Base-by-base conservation (phyloP, 345 rosid species). In the Populus davidiana region DNA sequence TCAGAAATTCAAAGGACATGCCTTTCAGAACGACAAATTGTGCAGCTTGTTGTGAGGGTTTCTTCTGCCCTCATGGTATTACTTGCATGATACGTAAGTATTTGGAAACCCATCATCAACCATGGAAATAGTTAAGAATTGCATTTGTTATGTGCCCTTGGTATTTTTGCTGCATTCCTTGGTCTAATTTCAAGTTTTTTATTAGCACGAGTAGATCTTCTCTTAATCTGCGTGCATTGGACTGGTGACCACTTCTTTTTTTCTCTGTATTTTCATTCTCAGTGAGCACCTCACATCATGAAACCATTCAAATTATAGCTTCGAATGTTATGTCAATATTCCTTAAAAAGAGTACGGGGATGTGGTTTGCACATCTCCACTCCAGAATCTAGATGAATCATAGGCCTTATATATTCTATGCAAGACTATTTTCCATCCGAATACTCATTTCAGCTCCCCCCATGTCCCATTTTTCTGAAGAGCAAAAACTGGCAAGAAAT, bases 11-110 rank as follows among this genome's bases (percentile, higher is more conserved):
- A 10, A 88, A 86, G 72, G 87, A 67, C 50, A 84, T 91, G 18
- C 98, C 97, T 67, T 59, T 41, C 21, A 87, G 98, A 81, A 84
- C 87, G 69, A 72, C 71, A 23, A 64, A 74, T 65, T 96, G 98
- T 23, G 74, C 75, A 2, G 77, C 93, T 63, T 96, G 99, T 47
- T 96, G 98, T 25, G 94, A 89, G 73, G 99, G 99, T 50, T 96
- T 96, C 91, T 96, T 96, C 85, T 96, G 98, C 80, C 99, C 99
- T 77, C 93, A 89, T 29, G 99, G 99, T 31, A 77, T 96, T 62
- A 92, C 99, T 62, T 96, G 99, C 87, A 96, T 96, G 98, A 96
- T 96, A 61, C 97, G 99, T 96, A 83, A 90, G 99, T 89, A 27
- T 29, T 49, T 35, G n/a, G 59, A 0, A 18, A 52, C 59, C n/a